phyloP scores from a whole-genome alignment of 352 stramenopile species.

The Peronospora destructor region DNA sequence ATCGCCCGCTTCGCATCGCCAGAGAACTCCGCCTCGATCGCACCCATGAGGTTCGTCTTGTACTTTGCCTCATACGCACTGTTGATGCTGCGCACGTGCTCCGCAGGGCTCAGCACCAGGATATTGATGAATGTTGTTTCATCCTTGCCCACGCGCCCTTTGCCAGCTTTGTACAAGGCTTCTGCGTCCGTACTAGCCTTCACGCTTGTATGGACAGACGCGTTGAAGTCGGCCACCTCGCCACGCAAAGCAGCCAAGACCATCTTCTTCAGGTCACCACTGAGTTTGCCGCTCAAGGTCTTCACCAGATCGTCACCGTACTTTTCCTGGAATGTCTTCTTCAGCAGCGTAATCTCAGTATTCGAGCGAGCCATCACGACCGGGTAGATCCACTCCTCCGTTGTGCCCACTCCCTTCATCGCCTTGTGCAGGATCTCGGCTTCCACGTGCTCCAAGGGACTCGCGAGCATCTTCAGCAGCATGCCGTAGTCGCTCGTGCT shows the following conservation, averaged over 20 bases:
- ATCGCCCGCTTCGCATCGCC: conserved; percentile 38
- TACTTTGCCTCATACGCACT: conserved; percentile 49
- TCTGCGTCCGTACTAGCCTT: conserved; percentile 49
- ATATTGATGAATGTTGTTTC: conserved; percentile 49
- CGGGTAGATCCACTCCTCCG: conserved; percentile 46
- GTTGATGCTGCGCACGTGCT: conserved; percentile 45
- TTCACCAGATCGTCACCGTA: conserved; percentile 46
- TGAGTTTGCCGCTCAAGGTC: conserved; percentile 36
- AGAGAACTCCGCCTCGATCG: conserved; percentile 55
- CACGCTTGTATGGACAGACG: conserved; percentile 43
- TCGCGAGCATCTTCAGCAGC: conserved; percentile 67
- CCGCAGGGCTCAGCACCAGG: conserved; percentile 30
- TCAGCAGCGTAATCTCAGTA: conserved; percentile 53
- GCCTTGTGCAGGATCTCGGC: conserved; percentile 55
- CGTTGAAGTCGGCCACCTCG: conserved; percentile 35
- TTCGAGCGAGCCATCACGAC: conserved; percentile 61
- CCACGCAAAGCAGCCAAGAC: conserved; percentile 39
- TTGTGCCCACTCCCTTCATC: conserved; percentile 68
- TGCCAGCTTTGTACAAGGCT: conserved; percentile 55
- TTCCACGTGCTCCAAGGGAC: conserved; percentile 61
- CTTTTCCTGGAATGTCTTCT: conserved; percentile 53
- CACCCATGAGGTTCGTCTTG: conserved; percentile 41
- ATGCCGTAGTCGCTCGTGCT: conserved; percentile 45
- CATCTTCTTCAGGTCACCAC: conserved; percentile 55
- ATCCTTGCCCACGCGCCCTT: conserved; percentile 57